Percentiles rank a stretch among this genome's conserved stretches.
These are phyloP conservation scores for Lactarius vividus DNA, from an alignment of 768 basidiomycete species.

Conservation along the genomic window DNA sequence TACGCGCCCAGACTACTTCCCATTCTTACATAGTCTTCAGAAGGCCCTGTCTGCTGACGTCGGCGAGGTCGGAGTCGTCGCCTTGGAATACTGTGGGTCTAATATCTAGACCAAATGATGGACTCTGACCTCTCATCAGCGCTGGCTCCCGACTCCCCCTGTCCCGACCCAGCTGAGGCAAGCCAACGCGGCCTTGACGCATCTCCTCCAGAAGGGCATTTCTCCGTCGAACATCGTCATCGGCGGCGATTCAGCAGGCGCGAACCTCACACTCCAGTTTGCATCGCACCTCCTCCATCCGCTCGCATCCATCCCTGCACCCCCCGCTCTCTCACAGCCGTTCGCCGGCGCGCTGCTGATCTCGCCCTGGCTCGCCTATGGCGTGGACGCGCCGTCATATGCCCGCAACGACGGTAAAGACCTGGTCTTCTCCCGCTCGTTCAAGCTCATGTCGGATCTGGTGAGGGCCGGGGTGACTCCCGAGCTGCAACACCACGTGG, in stretches of 20 bases:
- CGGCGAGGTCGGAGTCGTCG: conserved; percentile 6
- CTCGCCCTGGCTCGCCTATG: conserved; percentile 6
- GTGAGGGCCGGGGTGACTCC: not conserved
- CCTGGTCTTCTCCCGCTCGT: not conserved
- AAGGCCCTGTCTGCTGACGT: not conserved
- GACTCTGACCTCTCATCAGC: not conserved
- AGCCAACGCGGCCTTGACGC: conserved; percentile 18
- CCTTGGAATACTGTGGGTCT: conserved; percentile 14
- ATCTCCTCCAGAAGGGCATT: conserved; percentile 27
- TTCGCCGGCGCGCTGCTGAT: conserved; percentile 2
- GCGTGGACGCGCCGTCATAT: not conserved
- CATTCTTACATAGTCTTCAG: conserved; percentile 1
- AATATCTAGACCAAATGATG: not conserved
- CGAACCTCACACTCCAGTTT: conserved; percentile 28
- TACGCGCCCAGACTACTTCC: not conserved
- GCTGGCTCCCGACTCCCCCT: conserved; percentile 3
- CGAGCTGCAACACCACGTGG: not conserved
- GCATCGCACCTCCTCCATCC: conserved; percentile 27
- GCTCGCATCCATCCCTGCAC: conserved; percentile 14
- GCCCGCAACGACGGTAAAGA: conserved; percentile 6
- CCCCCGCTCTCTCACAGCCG: conserved; percentile 1
- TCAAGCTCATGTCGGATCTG: not conserved
- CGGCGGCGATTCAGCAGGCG: conserved; percentile 29
- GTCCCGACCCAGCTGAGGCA: conserved; percentile 30
- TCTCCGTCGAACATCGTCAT: conserved; percentile 24